Evolutionary conservation across 2,329 filamentous ascomycete species (phyloP).

Genomic region (Fusarium papillatum): DNA sequence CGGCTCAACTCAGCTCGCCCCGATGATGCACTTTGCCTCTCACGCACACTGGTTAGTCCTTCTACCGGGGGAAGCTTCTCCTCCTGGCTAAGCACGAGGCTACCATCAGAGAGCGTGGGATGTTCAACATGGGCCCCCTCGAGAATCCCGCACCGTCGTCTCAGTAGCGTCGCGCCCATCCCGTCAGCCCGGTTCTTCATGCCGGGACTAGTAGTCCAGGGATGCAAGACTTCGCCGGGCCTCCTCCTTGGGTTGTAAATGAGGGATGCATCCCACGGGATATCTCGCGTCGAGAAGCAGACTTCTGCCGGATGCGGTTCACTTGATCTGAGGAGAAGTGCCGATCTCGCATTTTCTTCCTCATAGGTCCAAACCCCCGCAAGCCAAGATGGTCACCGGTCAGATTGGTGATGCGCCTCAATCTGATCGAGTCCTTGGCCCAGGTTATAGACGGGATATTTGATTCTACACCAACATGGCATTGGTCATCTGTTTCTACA

Average conservation of each 20-base stretch:
- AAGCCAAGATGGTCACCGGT: slow-evolving; percentile 23
- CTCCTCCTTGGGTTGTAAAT: slow-evolving; percentile 2
- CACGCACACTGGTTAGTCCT: background rate
- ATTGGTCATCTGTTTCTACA: background rate
- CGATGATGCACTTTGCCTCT: slow-evolving; percentile 34
- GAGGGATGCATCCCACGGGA: slow-evolving; percentile 14
- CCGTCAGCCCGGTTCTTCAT: slow-evolving; percentile 32
- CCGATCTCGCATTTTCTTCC: slow-evolving; percentile 36
- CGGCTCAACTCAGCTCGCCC: background rate
- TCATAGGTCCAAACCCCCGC: slow-evolving; percentile 18
- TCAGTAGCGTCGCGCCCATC: slow-evolving; percentile 15
- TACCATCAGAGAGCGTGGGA: slow-evolving; percentile 16
- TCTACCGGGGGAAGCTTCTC: slow-evolving; percentile 13
- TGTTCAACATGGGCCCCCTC: slow-evolving; percentile 19
- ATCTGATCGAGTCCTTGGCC: slow-evolving; percentile 12
- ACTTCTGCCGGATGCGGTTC: slow-evolving; percentile 15
- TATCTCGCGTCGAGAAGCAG: background rate
- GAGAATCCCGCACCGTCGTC: slow-evolving; percentile 12
- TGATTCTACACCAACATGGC: background rate
- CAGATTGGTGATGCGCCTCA: slow-evolving; percentile 20
- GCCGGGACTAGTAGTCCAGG: slow-evolving; percentile 1
- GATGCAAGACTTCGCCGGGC: background rate
- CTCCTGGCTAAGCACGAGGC: slow-evolving; percentile 9
- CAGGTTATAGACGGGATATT: background rate
- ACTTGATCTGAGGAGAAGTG: slow-evolving; percentile 26